A percentile compares a stretch with the other conserved stretches of the same genome.
Conservation (phyloP, 139 green algal species). For the Tetratostichococcus sp. region DNA sequence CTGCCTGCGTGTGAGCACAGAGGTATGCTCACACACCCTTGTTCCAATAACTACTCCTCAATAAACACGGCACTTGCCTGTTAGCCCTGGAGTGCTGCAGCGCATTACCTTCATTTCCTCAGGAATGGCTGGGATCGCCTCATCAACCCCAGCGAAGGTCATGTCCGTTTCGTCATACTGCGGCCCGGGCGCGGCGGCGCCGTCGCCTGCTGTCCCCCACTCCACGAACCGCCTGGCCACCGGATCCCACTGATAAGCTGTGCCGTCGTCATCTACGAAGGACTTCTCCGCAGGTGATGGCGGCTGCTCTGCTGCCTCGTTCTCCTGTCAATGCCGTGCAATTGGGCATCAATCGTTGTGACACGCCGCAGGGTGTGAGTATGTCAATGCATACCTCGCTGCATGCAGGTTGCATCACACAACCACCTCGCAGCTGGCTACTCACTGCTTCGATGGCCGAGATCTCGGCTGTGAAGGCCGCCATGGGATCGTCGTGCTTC, state of each 20-base stretch:
- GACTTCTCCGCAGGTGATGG: constrained; percentile 58
- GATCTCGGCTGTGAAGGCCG: constrained; percentile 59
- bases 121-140: constrained; percentile 26
- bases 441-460: constrained; percentile 44
- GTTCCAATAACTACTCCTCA: too few species aligned
- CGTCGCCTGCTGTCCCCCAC: constrained; percentile 19
- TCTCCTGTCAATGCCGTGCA: background rate
- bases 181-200: background rate
- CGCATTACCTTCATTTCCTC: constrained; percentile 4
- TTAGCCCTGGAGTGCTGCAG: background rate
- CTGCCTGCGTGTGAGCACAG: constrained; percentile 4
- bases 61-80: too few species aligned
- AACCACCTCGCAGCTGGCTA: background rate
- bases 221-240: constrained; percentile 73
- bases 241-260: constrained; percentile 80
- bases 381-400: too few species aligned
- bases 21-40: too few species aligned
- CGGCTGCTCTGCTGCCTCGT: constrained; percentile 11
- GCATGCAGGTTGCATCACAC: too few species aligned
- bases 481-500: constrained; percentile 25
- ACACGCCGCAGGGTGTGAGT: too few species aligned
- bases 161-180: constrained; percentile 56
- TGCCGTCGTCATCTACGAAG: constrained; percentile 96
- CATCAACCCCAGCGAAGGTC: constrained; percentile 55
- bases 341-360: too few species aligned